Base-by-base conservation (phyloP, 495 filamentous ascomycete genomes). In the Pseudomonodictys pantanalensis region DNA sequence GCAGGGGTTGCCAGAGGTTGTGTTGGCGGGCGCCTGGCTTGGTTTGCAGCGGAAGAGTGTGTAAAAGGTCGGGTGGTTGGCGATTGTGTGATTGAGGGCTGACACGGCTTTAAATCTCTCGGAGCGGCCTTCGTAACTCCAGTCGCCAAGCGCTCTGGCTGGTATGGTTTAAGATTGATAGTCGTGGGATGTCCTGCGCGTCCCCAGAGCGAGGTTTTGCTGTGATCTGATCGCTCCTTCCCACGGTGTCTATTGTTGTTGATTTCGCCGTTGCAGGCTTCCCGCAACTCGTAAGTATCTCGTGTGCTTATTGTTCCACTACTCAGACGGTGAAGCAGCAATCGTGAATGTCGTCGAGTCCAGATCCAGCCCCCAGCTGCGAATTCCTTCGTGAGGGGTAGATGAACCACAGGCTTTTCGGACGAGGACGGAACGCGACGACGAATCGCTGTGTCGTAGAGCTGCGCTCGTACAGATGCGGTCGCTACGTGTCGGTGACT, bases 101-200 rank as follows among this genome's bases (percentile, higher is more conserved):
- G 35, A 60, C 43, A n/a, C 44, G n/a, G n/a, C 25, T 47, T 12
- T 10, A 47, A 28, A 3, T 41, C 15, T 3, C 38, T 41, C 44
- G 44, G 25, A 8, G 44, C 44, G 24, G 44, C 15, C 38, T 47
- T 55, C 63, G 52, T 66, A 66, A 58, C 63, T 66, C 63, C 63
- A 66, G 46, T 15, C 39, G 49, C 56, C 56, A 46, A 50, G 44
- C 12, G 23, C 17, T 48, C 24, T 51, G 17, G 24, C 39, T 26
- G 10, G n/a, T 28, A 22, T 29, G 17, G 20, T 53, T 23, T 29
- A 51, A 38, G 29, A 22, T 53, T 29, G 52, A 54, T 28, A 48
- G 32, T 26, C 18, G 22, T 54, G 2, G 26, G 22, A 7, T 20
- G 18, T 22, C 49, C 47, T 12, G 47, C 26, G n/a, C 15, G 11